Base-by-base conservation (phyloP, 2,329 filamentous ascomycete genomes). In the Cercospora zeina region DNA sequence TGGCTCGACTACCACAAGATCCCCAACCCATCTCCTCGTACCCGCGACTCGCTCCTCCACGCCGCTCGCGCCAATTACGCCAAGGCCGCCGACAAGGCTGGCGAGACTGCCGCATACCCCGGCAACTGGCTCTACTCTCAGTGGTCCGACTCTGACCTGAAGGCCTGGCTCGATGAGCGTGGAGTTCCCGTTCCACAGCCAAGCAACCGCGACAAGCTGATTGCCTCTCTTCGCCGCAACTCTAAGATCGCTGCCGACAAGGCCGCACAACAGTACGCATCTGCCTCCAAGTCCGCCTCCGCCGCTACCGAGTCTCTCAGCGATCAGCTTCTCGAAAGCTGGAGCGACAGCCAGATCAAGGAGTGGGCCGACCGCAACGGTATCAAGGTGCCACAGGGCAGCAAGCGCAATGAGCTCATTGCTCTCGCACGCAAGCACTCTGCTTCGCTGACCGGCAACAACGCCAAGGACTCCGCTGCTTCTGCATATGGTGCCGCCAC, bases 141-240 rank as follows among this genome's bases (percentile, higher is more conserved):
- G 7, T 99, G 95, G 95, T 88, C 90, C 57, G 90, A 96, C 67
- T 97, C 93, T 67, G 93, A 97, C 54, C 80, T 96, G 66, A 97
- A 97, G 82, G 85, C 90, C 68, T 99, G 90, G 89, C 88, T 97
- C 51, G 95, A 97, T 72, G 88, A 89, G 68, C 87, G 91, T 69
- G 95, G 95, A 56, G 87, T 93, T 77, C 88, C 91, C 11, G 90
- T 85, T 59, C 93, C 95, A 64, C 93, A 97, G 76, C 89, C 91
- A 31, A 86, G 86, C 54, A 87, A 82, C 64, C 91, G 95, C 64
- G 93, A 97, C 78, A 91, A 91, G 77, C 83, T 97, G 56, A 88
- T 99, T 74, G 91, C 95, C 54, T 84, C 86, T 7, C 89, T 97
- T 63, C 93, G 95, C 71, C 93, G 95, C 69, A 96, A 97, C 79